Conservation (phyloP, 495 filamentous ascomycete species). For the Trichocladium antarcticum region DNA sequence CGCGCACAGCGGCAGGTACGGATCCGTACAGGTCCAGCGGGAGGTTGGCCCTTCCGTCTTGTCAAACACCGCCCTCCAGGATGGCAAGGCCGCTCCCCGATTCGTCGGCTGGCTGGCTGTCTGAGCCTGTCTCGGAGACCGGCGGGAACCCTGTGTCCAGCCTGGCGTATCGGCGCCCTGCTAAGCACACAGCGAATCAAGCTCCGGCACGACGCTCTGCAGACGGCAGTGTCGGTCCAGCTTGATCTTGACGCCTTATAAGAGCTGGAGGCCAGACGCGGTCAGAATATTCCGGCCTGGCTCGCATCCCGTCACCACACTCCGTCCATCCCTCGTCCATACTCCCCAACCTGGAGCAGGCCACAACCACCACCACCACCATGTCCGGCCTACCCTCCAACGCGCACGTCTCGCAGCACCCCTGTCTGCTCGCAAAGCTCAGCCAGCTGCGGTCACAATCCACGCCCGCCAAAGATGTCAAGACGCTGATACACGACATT, state of each 20-base stretch:
- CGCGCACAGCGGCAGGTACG: constrained; percentile 7
- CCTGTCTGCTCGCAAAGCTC: constrained; percentile 79
- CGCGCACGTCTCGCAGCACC: constrained; percentile 75
- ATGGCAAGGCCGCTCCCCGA: neutral
- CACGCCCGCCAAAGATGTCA: constrained; percentile 64
- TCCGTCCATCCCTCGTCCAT: neutral
- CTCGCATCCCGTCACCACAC: neutral
- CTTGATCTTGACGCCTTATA: neutral
- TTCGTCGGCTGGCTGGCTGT: neutral
- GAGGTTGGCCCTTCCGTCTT: neutral
- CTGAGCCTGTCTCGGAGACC: constrained; percentile 7
- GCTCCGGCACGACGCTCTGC: constrained; percentile 8
- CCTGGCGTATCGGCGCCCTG: neutral
- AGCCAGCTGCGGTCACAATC: constrained; percentile 68
- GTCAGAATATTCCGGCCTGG: neutral
- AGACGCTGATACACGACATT: constrained; percentile 74
- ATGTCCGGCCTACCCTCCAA: constrained; percentile 45
- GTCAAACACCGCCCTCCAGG: neutral
- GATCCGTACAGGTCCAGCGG: neutral
- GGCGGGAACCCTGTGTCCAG: neutral
- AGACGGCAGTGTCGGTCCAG: constrained; percentile 3
- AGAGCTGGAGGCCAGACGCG: neutral
- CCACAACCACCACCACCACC: neutral
- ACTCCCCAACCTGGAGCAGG: neutral
- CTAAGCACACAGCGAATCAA: constrained; percentile 7